Base-by-base conservation (phyloP, 2,329 filamentous ascomycete species). In the Pseudocercospora crystallina region DNA sequence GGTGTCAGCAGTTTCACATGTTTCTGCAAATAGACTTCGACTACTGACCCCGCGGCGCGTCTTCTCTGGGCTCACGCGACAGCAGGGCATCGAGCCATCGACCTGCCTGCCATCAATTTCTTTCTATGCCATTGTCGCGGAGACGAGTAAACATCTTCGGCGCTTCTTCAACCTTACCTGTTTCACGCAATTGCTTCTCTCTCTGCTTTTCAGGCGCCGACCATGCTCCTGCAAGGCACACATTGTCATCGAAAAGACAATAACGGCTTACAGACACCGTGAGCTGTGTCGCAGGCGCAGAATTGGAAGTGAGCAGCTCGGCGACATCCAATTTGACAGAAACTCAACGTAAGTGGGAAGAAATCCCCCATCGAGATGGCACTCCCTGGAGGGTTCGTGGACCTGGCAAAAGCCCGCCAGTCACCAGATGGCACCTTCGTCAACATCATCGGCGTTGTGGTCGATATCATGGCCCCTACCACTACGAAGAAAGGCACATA, bases 391-490 rank as follows among this genome's bases (percentile, higher is more conserved):
- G 56, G 54, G 31, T 68, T 65, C 54, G 35, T 57, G 15, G 60
- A 65, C 47, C 55, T 67, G n/a, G 49, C 53, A 2, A 43, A 47
- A 5, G 61, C 60, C 8, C 54, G 58, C 34, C 47, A 48, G 11
- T 36, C 51, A 12, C 38, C 49, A 9, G 20, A 46, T 2, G 31
- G 49, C 35, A 56, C 62, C 57, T 61, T 66, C 49, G 73, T 84
- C 56, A 85, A 75, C 69, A 71, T 94, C 35, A 78, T 90, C 43
- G 90, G 89, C 1, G 69, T 92, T 4, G 80, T 92, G 3, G 80
- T 82, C 44, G 87, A 92, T 60, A 78, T 76, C 42, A 76, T 81
- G 49, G 69, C 76, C 1, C 80, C 82, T 1, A 74, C 73, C 0
- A 49, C 65, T 9, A 83, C 83, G 1, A 72, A 54, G 47, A 77